phyloP scores from a whole-genome alignment of 306 rosid species.

The Elaeagnus macrophylla region DNA sequence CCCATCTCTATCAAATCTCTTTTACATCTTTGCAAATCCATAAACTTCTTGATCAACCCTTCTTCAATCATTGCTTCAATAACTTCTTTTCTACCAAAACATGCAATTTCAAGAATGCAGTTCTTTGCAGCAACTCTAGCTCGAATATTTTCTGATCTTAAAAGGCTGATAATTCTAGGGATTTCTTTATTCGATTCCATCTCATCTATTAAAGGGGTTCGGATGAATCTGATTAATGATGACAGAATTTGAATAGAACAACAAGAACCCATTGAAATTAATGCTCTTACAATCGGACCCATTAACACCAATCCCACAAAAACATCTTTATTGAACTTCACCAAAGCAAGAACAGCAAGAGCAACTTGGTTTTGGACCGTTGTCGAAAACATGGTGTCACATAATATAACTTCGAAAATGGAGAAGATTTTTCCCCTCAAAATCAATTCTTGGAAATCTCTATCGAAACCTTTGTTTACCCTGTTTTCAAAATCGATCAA shows the following conservation, averaged over 20 bases:
- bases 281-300: constrained; percentile 44
- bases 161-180: constrained; percentile 23
- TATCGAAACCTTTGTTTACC: constrained; percentile 13
- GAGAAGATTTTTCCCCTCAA: constrained; percentile 16
- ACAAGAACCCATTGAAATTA: constrained; percentile 27
- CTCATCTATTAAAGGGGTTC: constrained; percentile 50
- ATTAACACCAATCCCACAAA: constrained; percentile 64
- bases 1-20: not conserved
- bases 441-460: constrained; percentile 17
- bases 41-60: constrained; percentile 33
- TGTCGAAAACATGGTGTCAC: constrained; percentile 22
- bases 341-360: constrained; percentile 31
- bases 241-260: constrained; percentile 35
- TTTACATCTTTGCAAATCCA: constrained; percentile 43
- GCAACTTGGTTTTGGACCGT: constrained; percentile 43
- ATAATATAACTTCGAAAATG: constrained; percentile 15
- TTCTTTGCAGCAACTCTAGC: constrained; percentile 38
- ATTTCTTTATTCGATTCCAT: constrained; percentile 40
- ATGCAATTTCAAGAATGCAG: constrained; percentile 40
- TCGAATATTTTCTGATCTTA: constrained; percentile 18
- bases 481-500: constrained; percentile 14
- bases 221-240: constrained; percentile 30
- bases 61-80: constrained; percentile 35
- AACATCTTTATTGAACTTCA: constrained; percentile 51
- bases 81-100: constrained; percentile 49